A percentile compares a stretch with the other conserved stretches of the same genome.
phyloP scores from a whole-genome alignment of 177 flowering plant species.

The Vitis hybrid region DNA sequence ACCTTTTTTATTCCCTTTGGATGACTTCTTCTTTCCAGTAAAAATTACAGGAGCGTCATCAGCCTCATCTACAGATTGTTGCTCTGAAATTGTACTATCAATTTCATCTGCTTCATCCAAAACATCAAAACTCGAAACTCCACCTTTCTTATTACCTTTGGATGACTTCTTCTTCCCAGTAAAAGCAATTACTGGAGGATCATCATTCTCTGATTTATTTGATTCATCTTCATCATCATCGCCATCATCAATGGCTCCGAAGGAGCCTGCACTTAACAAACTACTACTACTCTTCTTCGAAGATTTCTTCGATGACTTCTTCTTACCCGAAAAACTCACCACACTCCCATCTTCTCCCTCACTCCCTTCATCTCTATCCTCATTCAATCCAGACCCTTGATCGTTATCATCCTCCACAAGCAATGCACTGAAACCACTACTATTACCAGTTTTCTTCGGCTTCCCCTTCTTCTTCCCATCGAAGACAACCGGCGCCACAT shows the following conservation, averaged over 20 bases:
- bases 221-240: constrained; percentile 18
- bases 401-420: constrained; percentile 33
- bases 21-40: constrained; percentile 16
- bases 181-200: constrained; percentile 36
- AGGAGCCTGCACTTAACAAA: constrained; percentile 19
- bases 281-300: constrained; percentile 17
- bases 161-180: constrained; percentile 70
- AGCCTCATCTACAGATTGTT: constrained; percentile 20
- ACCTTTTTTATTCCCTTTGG: constrained; percentile 37
- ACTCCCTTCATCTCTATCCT: constrained; percentile 17
- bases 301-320: constrained; percentile 27
- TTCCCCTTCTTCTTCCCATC: constrained; percentile 73
- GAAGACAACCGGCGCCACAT: constrained; percentile 31
- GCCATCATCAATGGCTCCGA: constrained; percentile 31
- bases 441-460: constrained; percentile 49
- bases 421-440: constrained; percentile 21
- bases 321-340: constrained; percentile 31
- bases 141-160: constrained; percentile 44
- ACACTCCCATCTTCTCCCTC: constrained; percentile 30
- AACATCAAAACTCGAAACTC: no score
- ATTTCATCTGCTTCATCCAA: no score
- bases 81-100: no score
- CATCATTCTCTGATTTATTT: constrained; percentile 35
- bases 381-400: constrained; percentile 14
- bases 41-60: constrained; percentile 34